Base-by-base conservation (phyloP, 2,329 filamentous ascomycete genomes). In the Tolypocladium sp. region DNA sequence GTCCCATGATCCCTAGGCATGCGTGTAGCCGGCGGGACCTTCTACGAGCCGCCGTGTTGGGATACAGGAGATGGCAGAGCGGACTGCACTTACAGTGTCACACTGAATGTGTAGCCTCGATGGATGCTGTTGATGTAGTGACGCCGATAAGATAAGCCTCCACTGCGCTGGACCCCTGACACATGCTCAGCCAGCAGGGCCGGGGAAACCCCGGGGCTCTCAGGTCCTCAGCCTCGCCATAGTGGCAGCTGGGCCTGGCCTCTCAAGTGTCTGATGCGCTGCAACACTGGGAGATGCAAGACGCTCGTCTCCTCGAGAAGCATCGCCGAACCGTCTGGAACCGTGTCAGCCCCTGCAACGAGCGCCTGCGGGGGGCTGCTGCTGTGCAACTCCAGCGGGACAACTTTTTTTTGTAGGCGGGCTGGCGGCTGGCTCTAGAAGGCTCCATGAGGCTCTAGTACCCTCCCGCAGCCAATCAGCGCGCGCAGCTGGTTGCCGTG, bases 381-480 rank as follows among this genome's bases (percentile, higher is more conserved):
- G 12, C 25, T 33, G 52, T 59, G 51, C 57, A 38, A 51, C 57
- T 10, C 30, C 30, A 35, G 49, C 33, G 49, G 49, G 30, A 35
- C 49, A 35, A 20, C 20, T 52, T 35, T 52, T 52, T 35, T 15
- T 27, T 13, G 27, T 10, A 27, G 44, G 25, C 25, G 33, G 37
- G 37, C 37, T 46, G 42, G n/a, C 41, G 25, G 52, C 20, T 42
- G 58, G 33, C 61, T 60, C 67, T 67, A 64, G 67, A 70, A 69
- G 63, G 61, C 64, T 69, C 68, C 63, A 67, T 58, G 54, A 30
- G 22, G 30, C 58, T 46, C 33, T 57, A 57, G 63, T 58, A 59
- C 49, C 55, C 38, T 9, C 56, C 42, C 51, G 59, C 61, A 60
- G 57, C 63, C 68, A 70, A 70, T 70, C 68, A 70, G 60, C 56